A percentile compares a stretch with the other conserved stretches of the same genome.
phyloP scores from a whole-genome alignment of 1,139 yeast species.

The Suhomyces yuchorum region DNA sequence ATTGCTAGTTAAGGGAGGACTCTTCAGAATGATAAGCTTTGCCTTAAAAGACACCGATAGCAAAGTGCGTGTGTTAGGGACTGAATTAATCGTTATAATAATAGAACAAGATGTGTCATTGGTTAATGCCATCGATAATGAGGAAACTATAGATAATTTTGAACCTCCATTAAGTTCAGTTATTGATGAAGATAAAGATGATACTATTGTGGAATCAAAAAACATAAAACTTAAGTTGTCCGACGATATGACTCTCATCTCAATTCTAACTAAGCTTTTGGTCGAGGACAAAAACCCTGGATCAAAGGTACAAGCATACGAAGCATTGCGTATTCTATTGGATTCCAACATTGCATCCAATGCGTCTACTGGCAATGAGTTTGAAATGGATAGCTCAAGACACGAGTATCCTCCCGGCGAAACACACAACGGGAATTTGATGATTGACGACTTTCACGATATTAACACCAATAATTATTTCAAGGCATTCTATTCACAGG shows the following conservation, averaged over 20 bases:
- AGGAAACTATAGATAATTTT: conserved; percentile 38
- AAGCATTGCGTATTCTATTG: conserved; percentile 73
- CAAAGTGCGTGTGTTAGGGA: conserved; percentile 67
- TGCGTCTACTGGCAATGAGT: conserved; percentile 9
- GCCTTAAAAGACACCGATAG: conserved; percentile 61
- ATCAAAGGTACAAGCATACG: conserved; percentile 77
- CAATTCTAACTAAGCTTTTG: conserved; percentile 62
- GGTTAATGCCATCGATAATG: conserved; percentile 48
- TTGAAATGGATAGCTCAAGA: conserved; percentile 19
- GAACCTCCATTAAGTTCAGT: conserved; percentile 30
- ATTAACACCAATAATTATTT: conserved; percentile 56
- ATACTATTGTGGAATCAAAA: conserved; percentile 21
- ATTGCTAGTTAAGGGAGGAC: conserved; percentile 64
- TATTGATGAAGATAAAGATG: conserved; percentile 21
- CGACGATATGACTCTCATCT: conserved; percentile 63
- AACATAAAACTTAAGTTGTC: conserved; percentile 39
- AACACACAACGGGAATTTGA: conserved; percentile 10
- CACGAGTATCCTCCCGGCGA: conserved; percentile 13
- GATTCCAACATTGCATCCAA: conserved; percentile 54
- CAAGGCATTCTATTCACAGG: conserved; percentile 58
- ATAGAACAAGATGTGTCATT: conserved; percentile 82
- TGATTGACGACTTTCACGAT: conserved; percentile 33
- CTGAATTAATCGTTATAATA: conserved; percentile 77
- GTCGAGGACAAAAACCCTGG: conserved; percentile 70
- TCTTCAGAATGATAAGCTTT: conserved; percentile 69